Evolutionary conservation across 2,329 filamentous ascomycete genomes (phyloP), one percentile per base, ranked within the genome.

Genomic region (Stagonosporopsis cucurbitacearum): DNA sequence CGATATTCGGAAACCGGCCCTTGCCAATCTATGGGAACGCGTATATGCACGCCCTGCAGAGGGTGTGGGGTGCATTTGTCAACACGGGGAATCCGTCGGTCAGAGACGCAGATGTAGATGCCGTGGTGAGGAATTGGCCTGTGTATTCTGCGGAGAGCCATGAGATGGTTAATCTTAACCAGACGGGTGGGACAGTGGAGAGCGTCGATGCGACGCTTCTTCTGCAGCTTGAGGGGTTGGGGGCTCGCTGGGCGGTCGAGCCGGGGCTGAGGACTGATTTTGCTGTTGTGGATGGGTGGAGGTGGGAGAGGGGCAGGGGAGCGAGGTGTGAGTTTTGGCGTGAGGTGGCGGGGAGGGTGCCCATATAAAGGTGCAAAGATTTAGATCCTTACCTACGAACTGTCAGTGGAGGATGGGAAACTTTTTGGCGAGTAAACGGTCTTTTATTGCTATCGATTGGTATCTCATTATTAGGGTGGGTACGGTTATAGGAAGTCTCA

Each of bases 261-360:
- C 58, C 62, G 7, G 64, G 58, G 6, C 33, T 65, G 33, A 41
- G 17, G 49, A 63, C 64, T 36, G 45, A 65, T 17, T 41, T 68
- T 13, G 44, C 28, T 1, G 9, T 65, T 30, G 66, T 66, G 9
- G 54, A 70, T 62, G 66, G 56, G 20, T 64, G 58, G 28, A 32
- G 19, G 13, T 69, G 66, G 66, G 66, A 69, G 43, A 65, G 61
- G 0, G 64, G 66, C 12, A 45, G 65, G 8, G 64, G 60, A 2
- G 43, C n/a, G 35, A 48, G 67, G 28, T 70, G 67, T 49, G 63
- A 67, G 12, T 65, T 68, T 17, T 65, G 64, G 64, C 63, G 57
- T 43, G 58, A 45, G 12, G 52, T 68, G 20, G 58, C 54, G 15
- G 9, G 8, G 1, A 12, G 22, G n/a, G 44, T 47, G 44, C 32